Evolutionary conservation across 306 rosid species (phyloP).

Genomic region (Quercus variabilis): DNA sequence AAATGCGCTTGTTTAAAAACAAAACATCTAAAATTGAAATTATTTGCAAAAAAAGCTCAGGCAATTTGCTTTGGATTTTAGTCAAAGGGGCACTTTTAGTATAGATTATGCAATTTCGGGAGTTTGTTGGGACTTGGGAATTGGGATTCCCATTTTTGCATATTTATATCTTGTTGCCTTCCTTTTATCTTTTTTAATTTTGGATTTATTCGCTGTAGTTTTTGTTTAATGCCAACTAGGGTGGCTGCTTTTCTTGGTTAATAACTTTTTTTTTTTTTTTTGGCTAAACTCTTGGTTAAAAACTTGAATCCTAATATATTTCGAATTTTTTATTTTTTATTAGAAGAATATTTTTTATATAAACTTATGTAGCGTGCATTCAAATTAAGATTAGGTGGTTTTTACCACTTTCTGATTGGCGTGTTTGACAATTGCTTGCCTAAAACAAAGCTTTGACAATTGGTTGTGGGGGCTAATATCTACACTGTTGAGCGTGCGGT

Average conservation of each 20-base stretch:
- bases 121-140: not conserved
- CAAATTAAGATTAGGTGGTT: not conserved
- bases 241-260: too few relatives aligned
- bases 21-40: too few relatives aligned
- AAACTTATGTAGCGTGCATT: not conserved
- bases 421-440: not conserved
- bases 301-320: too few relatives aligned
- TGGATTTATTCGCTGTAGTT: too few relatives aligned
- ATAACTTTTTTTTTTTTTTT: too few relatives aligned
- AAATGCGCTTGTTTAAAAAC: too few relatives aligned
- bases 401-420: not conserved
- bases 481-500: not conserved
- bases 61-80: too few relatives aligned
- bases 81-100: not conserved
- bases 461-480: not conserved
- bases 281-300: too few relatives aligned
- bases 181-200: not conserved
- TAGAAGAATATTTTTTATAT: not conserved
- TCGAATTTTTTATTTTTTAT: too few relatives aligned
- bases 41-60: too few relatives aligned
- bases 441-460: not conserved
- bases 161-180: not conserved
- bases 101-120: not conserved
- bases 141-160: not conserved
- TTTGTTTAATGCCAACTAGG: too few relatives aligned